Conservation (phyloP, 2,329 filamentous ascomycete genomes). For the Exophiala calicioides region DNA sequence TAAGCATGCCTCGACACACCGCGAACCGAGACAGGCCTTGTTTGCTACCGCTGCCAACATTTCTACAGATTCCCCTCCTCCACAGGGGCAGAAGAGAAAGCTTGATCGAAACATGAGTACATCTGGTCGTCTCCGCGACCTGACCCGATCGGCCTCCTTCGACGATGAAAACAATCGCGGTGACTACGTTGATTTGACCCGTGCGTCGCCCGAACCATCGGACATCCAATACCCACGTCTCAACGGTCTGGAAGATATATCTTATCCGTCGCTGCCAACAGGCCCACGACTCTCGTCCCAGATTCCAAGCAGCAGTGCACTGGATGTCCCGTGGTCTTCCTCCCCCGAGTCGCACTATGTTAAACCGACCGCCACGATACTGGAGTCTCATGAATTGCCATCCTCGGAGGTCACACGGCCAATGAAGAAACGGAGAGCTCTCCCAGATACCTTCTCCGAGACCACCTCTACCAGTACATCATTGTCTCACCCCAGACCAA, state of each 20-base stretch:
- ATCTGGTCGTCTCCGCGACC: conserved; percentile 38
- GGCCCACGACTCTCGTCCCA: conserved; percentile 21
- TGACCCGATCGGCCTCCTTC: conserved; percentile 60
- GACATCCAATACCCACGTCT: conserved; percentile 29
- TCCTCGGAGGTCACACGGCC: conserved; percentile 38
- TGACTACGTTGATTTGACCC: conserved; percentile 73
- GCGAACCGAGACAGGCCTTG: conserved; percentile 19
- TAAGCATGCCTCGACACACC: conserved; percentile 23
- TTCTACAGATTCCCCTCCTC: background rate
- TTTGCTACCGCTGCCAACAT: conserved; percentile 23
- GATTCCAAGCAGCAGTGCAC: conserved; percentile 57
- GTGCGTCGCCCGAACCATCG: conserved; percentile 58
- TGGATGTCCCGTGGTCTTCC: conserved; percentile 73
- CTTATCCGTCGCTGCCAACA: conserved; percentile 41
- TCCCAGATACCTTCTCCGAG: conserved; percentile 60
- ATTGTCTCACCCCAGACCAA: too few species aligned
- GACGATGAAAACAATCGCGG: conserved; percentile 82
- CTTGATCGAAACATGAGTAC: conserved; percentile 31
- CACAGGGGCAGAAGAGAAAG: conserved; percentile 25
- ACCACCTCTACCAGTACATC: too few species aligned
- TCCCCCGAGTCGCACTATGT: conserved; percentile 49
- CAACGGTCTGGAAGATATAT: conserved; percentile 29
- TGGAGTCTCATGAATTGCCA: conserved; percentile 3
- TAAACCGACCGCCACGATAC: conserved; percentile 11
- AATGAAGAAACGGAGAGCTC: conserved; percentile 63